Base-by-base conservation (phyloP, 768 basidiomycete species). In the Xanthoconium stramineum region DNA sequence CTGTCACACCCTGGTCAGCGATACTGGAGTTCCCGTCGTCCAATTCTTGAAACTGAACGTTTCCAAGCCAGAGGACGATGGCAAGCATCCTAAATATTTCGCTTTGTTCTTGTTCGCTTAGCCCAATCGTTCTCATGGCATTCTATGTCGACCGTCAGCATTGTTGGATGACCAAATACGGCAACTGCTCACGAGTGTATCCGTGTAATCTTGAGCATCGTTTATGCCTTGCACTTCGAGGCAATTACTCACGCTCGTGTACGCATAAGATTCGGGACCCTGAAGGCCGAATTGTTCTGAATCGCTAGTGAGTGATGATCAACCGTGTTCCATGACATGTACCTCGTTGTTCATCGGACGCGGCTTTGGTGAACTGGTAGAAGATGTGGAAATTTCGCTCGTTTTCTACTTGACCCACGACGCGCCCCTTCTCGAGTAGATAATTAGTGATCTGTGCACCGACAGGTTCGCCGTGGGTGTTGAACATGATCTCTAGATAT, bases 401-500 rank as follows among this genome's bases (percentile, higher is more conserved):
- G 62, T 91, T 89, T 70, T 92, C 88, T 52, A 98, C 91, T 68
- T 99, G 97, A 35, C 95, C 94, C 12, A 98, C 95, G 13, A 98
- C 93, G 57, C 94, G 85, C 20, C 93, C 91, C 74, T 99, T 99
- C 75, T 99, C 97, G 57, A 99, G 76, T 11, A 99, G 82, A 68
- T 99, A 99, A 71, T 98, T 99, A 8, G 97, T 98, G 60, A 99
- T 98, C 68, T 97, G 93, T 1, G 97, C 97, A 40, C 97, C 97
- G 37, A 98, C 86, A 17, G 97, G 97, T 66, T 95, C 91, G 50
- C 95, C 95, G 15, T 85, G 81, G 20, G 80, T 74, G 64, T 99
- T 97, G 76, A 99, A 99, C 91, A 98, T 98, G 72, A 99, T 98
- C 74, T 99, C 95, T 10, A 99, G 80, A 69, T 99, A 99, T 81